phyloP scores from a whole-genome alignment of 2,329 filamentous ascomycete species.

The Botrytis medusae region DNA sequence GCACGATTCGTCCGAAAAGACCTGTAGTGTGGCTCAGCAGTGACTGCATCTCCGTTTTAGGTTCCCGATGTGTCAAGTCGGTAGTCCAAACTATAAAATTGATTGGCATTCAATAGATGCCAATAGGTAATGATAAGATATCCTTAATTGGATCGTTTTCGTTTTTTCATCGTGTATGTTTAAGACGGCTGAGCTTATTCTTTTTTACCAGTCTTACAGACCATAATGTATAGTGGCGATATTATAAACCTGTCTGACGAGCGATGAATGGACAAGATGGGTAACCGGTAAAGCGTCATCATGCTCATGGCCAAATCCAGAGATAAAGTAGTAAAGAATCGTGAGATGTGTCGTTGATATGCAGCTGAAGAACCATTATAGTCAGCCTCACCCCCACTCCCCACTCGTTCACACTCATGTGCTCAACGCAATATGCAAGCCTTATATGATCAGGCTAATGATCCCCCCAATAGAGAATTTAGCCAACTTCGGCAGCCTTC shows the following conservation, averaged over 20 bases:
- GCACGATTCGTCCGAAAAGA: not conserved
- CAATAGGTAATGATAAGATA: slow-evolving; percentile 6
- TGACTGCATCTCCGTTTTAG: not conserved
- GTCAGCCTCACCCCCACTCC: slow-evolving; percentile 20
- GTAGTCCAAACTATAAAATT: not conserved
- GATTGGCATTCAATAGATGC: not conserved
- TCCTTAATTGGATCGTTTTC: not conserved
- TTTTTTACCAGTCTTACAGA: not conserved
- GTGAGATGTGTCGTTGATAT: slow-evolving; percentile 15
- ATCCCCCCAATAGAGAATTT: not conserved
- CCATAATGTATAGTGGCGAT: not conserved
- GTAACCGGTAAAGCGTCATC: slow-evolving; percentile 3
- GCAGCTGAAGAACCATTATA: slow-evolving; percentile 15
- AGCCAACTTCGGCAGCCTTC: not conserved
- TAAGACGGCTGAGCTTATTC: not conserved
- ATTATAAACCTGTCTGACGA: slow-evolving; percentile 6
- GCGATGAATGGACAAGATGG: not conserved
- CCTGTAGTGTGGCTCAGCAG: slow-evolving; percentile 8
- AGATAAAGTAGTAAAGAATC: slow-evolving; percentile 3
- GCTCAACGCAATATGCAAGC: slow-evolving; percentile 14
- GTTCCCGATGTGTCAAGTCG: not conserved
- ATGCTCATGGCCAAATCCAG: slow-evolving; percentile 6
- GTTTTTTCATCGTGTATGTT: not conserved
- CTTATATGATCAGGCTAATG: slow-evolving; percentile 16
- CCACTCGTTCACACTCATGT: slow-evolving; percentile 11